phyloP scores from a whole-genome alignment of 192 early-diverging fungal genomes.

The Coemansia sp. region DNA sequence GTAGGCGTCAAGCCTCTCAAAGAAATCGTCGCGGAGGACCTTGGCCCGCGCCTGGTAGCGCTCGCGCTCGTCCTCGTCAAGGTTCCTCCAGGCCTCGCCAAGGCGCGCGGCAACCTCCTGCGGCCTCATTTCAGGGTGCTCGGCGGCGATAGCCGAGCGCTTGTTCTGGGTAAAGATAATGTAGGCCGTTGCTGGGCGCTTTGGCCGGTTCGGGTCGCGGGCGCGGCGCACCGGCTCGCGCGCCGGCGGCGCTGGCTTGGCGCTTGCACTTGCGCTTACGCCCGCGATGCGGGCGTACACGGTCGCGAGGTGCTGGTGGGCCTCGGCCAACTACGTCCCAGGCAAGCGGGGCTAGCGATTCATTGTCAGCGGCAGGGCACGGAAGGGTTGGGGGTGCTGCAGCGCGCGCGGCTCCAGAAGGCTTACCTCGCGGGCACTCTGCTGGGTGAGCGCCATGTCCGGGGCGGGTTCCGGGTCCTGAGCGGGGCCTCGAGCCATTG shows the following conservation, averaged over 20 bases:
- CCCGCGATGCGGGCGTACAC: constrained; percentile 13
- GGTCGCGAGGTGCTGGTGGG: constrained; percentile 9
- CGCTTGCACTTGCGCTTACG: background rate
- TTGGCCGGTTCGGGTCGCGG: constrained; percentile 34
- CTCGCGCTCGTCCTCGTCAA: constrained; percentile 3
- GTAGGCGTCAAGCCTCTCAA: constrained; percentile 1
- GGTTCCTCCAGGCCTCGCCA: constrained; percentile 20
- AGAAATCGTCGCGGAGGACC: constrained; percentile 6
- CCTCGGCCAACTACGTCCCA: constrained; percentile 16
- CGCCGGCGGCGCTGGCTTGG: too few relatives aligned
- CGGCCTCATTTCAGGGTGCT: constrained; percentile 7
- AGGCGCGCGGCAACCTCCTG: constrained; percentile 15
- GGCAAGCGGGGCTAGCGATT: background rate
- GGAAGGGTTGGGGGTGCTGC: too few relatives aligned
- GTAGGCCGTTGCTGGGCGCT: constrained; percentile 27
- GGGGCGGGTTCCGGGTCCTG: background rate
- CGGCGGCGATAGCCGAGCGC: constrained; percentile 5
- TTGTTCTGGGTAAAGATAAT: constrained; percentile 20
- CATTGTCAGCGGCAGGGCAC: background rate
- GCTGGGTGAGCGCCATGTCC: background rate
- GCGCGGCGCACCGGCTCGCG: background rate
- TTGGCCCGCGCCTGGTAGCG: constrained; percentile 13
- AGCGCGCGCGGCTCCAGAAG: background rate
- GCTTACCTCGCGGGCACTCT: constrained; percentile 13
- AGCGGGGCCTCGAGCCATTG: background rate